phyloP scores from a whole-genome alignment of 2,329 filamentous ascomycete species.

The Pyrenophora graminea region DNA sequence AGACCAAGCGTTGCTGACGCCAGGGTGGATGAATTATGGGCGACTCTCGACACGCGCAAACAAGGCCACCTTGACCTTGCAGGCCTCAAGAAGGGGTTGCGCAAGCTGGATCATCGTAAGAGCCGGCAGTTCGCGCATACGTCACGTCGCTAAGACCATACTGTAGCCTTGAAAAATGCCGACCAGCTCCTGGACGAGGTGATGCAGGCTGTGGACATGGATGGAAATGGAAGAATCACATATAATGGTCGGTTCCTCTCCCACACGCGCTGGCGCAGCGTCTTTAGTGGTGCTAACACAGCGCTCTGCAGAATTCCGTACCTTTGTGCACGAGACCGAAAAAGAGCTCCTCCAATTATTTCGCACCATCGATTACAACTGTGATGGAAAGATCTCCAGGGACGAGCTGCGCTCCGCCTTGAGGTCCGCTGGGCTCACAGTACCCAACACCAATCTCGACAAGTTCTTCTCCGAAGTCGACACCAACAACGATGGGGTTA shows the following conservation, averaged over 20 bases:
- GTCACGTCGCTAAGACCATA: slow-evolving; percentile 26
- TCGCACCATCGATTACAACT: slow-evolving; percentile 80
- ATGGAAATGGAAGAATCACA: slow-evolving; percentile 86
- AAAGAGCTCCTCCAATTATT: slow-evolving; percentile 81
- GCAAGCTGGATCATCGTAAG: slow-evolving; percentile 89
- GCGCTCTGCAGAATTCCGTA: slow-evolving; percentile 72
- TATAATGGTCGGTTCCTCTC: slow-evolving; percentile 68
- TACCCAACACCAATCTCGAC: slow-evolving; percentile 76
- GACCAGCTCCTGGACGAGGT: slow-evolving; percentile 81
- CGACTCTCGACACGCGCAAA: slow-evolving; percentile 73
- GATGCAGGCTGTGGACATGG: slow-evolving; percentile 80
- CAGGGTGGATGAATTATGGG: slow-evolving; percentile 83
- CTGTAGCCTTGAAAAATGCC: slow-evolving; percentile 81
- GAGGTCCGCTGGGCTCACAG: slow-evolving; percentile 73
- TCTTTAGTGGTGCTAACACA: slow-evolving; percentile 21
- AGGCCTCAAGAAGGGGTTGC: slow-evolving; percentile 81
- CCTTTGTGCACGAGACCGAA: slow-evolving; percentile 87
- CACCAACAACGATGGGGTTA: slow-evolving; percentile 80
- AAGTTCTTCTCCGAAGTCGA: slow-evolving; percentile 91
- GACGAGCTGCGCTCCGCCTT: slow-evolving; percentile 82
- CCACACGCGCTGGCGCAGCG: neutral
- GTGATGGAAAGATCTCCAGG: slow-evolving; percentile 84
- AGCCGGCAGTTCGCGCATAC: slow-evolving; percentile 13
- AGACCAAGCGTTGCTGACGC: slow-evolving; percentile 77
- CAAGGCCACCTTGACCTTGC: slow-evolving; percentile 82